phyloP scores from a whole-genome alignment of 164 flowering plant species.

The Piper longum region DNA sequence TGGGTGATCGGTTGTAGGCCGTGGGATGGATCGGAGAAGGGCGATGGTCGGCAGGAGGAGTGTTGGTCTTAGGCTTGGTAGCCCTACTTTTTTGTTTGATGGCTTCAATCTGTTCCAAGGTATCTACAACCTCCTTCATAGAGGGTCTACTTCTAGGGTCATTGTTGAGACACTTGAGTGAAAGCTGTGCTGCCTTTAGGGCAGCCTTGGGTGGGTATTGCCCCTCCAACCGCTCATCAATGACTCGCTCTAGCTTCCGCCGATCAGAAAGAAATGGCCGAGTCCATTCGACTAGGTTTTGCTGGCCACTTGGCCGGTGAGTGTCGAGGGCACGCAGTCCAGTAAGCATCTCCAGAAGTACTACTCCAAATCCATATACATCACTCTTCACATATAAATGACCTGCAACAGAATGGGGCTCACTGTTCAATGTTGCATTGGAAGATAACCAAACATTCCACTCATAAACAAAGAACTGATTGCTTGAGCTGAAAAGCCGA shows the following conservation, averaged over 20 bases:
- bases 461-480: no score
- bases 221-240: slow-evolving; percentile 50
- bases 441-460: no score
- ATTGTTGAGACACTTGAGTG: slow-evolving; percentile 38
- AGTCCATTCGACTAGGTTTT: slow-evolving; percentile 55
- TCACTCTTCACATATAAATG: slow-evolving; percentile 87
- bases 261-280: slow-evolving; percentile 40
- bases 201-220: slow-evolving; percentile 48
- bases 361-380: slow-evolving; percentile 82
- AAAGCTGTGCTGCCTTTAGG: slow-evolving; percentile 39
- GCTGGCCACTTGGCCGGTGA: slow-evolving; percentile 47
- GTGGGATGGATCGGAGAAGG: no score
- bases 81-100: neutral
- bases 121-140: slow-evolving; percentile 59
- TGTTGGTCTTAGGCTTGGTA: no score
- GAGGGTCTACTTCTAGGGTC: slow-evolving; percentile 62
- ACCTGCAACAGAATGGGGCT: slow-evolving; percentile 24
- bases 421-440: no score
- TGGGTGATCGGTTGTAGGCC: no score
- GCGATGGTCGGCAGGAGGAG: no score
- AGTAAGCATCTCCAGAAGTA: slow-evolving; percentile 61
- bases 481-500: no score
- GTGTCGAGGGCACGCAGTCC: slow-evolving; percentile 60
- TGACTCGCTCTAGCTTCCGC: slow-evolving; percentile 33
- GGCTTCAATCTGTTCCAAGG: slow-evolving; percentile 32